Percentiles rank a stretch among this genome's conserved stretches.
Conservation (phyloP, 202 grass and related monocot genomes). For the Bolboschoenoplectus hybrid region DNA sequence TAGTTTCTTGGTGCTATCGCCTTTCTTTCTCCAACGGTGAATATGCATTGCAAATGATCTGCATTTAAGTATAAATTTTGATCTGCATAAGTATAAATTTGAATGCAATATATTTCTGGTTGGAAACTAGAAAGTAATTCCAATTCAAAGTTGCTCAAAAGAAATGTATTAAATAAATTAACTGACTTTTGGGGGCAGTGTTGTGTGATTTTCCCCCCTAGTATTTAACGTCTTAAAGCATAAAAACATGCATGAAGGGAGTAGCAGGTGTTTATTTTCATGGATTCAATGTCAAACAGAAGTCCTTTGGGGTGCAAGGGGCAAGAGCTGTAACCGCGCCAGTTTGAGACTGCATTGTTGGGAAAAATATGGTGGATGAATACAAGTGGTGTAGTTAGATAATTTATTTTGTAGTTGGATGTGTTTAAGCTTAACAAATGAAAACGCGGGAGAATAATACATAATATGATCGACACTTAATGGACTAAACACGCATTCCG, state of each 20-base stretch:
- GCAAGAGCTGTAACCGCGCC: background rate
- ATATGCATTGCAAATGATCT: constrained; percentile 10
- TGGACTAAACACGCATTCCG: background rate
- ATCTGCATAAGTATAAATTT: constrained; percentile 15
- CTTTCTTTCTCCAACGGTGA: background rate
- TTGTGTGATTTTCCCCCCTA: background rate
- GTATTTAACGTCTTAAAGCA: background rate
- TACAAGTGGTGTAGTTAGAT: background rate
- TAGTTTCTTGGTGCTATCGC: background rate
- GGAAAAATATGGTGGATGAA: background rate
- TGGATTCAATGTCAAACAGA: background rate
- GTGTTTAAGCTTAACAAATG: background rate
- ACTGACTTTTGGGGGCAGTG: background rate
- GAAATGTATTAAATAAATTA: background rate
- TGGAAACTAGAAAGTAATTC: no score
- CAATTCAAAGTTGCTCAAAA: no score
- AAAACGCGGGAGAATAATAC: background rate
- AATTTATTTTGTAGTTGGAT: background rate
- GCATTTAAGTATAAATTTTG: constrained; percentile 15
- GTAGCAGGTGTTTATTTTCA: background rate
- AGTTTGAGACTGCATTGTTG: no score
- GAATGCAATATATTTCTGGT: background rate
- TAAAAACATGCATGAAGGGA: background rate
- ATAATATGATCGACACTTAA: background rate
- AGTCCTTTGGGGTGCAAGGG: background rate